Percentiles rank a stretch among this genome's conserved stretches.
Conservation (phyloP, 1,284 basidiomycete species). For the Leccinum fuscescens region DNA sequence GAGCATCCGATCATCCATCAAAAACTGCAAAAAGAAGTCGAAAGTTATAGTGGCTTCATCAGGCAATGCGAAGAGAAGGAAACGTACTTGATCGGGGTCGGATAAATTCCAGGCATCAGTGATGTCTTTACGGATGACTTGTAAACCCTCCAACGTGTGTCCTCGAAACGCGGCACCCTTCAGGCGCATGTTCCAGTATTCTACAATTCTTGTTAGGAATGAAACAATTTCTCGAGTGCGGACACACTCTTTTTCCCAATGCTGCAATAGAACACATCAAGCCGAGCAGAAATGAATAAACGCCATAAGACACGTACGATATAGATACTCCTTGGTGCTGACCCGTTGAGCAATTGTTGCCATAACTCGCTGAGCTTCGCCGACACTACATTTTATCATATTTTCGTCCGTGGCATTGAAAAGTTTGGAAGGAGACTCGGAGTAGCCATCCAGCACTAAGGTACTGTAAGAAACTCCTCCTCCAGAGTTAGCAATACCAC, state of each 20-base stretch:
- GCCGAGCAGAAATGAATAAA: neutral
- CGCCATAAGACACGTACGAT: conserved; percentile 6
- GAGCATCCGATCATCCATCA: conserved; percentile 15
- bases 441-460: no score
- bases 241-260: conserved; percentile 26
- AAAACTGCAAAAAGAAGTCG: conserved; percentile 3
- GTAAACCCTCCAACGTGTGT: conserved; percentile 18
- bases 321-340: conserved; percentile 20
- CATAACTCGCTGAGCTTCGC: conserved; percentile 6
- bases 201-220: conserved; percentile 11
- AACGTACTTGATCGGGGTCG: conserved; percentile 24
- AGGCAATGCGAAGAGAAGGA: neutral
- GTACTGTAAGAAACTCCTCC: no score
- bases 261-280: conserved; percentile 8
- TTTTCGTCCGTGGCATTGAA: conserved; percentile 3
- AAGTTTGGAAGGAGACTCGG: conserved; percentile 1
- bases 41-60: neutral
- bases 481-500: no score
- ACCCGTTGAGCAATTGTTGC: conserved; percentile 22
- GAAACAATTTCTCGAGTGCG: no score
- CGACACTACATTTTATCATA: conserved; percentile 2
- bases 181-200: conserved; percentile 30
- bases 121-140: conserved; percentile 28
- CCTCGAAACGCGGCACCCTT: conserved; percentile 23
- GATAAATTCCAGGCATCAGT: conserved; percentile 29